Evolutionary conservation across 208 protist species (phyloP), one percentile per base, ranked within the genome.

Genomic region (Leishmania major): DNA sequence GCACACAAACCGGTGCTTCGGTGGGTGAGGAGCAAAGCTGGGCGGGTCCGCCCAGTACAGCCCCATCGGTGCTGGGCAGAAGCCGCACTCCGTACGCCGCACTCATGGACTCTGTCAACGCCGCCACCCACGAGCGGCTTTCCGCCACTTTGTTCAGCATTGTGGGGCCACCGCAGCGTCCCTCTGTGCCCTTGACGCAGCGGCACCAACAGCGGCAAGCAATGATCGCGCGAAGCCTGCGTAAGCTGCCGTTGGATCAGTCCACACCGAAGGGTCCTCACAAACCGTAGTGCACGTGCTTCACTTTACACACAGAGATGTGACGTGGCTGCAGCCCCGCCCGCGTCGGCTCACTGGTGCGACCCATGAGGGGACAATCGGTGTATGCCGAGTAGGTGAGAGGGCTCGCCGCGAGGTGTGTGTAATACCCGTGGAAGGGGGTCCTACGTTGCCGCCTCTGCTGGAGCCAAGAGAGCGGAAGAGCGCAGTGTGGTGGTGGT

Each of bases 171-270:
- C 79, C 84, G 15, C 71, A 51, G n/a, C 75, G 75, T n/a, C 73
- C 77, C 2, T 25, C 43, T n/a, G 51, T 64, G 25, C 59, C 78
- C 22, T 70, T 90, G 77, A 82, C 85, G 76, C 45, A 89, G 78
- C 84, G 83, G 10, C 73, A 77, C 43, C 66, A 84, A 55, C 88
- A 90, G 73, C 84, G 85, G 49, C 80, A 86, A 43, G 75, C 51
- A 75, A 92, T 92, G 89, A 89, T 92, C 25, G 75, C 79, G 15
- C 85, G 88, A 77, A 92, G 89, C 59, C 77, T 92, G 31, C 88
- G 88, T 17, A 82, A 84, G 66, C 55, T 88, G 15, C 86, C 88
- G 15, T 62, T 62, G 19, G 77, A 88, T 57, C 19, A 70, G 15
- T 28, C 69, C 6, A 22, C 40, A 13, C 10, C 10, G 40, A 71